Evolutionary conservation across 345 rosid genomes (phyloP), one percentile per base, ranked within the genome.

Genomic region (Durio zibethinus): DNA sequence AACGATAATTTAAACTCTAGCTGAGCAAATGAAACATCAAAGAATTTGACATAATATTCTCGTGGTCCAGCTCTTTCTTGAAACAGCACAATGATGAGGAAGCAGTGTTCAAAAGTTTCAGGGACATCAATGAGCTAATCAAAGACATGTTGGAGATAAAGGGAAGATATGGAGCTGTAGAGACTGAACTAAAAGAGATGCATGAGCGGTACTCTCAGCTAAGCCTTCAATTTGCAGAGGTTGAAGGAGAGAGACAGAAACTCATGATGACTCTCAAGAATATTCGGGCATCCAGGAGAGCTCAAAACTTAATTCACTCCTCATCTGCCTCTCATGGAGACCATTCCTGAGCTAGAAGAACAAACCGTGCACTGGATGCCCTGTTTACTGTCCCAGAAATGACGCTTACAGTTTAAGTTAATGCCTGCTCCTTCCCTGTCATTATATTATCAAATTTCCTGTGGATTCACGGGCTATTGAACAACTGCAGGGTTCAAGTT

Each of bases 181-280:
- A 93, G 86, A 86, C 87, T 16, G 97, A 96, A 82, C 93, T 96
- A 25, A 90, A 81, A 82, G 99, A 96, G 73, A 96, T 96, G 97
- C 99, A 93, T 23, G 92, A 90, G 43, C 92, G 98, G 48, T 93
- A 93, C 85, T 96, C 98, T 75, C 91, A 92, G 85, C 83, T 96
- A 71, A 96, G 99, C 84, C 98, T 96, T 77, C 93, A 92, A 62
- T 93, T 96, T 82, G 98, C 99, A 7, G 99, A 96, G 89, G 94
- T 93, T 68, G 98, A 96, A 85, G 99, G 99, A 11, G 99, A 96
- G 80, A 91, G 98, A 73, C 99, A 96, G 82, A 96, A 96, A 84
- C 98, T 96, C 60, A 85, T 85, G 94, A 96, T 91, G 99, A 93
- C 97, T 35, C 90, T 96, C 65, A 96, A 96, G 89, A 93, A 87